These are phyloP conservation scores for Drosera capensis DNA, from an alignment of 148 eudicot genomes.

Conservation along the genomic window DNA sequence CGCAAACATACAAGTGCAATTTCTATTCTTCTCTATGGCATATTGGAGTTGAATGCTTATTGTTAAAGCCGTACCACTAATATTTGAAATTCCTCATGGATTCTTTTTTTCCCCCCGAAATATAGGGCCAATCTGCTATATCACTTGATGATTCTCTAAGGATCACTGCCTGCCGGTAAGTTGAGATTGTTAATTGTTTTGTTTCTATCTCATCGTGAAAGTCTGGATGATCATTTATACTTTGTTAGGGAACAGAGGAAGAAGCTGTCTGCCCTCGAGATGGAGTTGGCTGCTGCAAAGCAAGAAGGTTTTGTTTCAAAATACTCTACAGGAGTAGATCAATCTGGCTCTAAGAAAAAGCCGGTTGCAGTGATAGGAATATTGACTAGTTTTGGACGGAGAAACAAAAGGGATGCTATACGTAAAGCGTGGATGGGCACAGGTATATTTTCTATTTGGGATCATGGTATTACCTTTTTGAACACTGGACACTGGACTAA, in stretches of 20 bases:
- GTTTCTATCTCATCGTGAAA: background rate
- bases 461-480: background rate
- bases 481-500: no score
- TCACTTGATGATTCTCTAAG: slow-evolving; percentile 76
- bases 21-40: no score
- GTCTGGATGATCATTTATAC: slow-evolving; percentile 3
- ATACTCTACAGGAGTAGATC: slow-evolving; percentile 25
- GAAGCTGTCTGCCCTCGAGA: slow-evolving; percentile 61
- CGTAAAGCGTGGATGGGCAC: slow-evolving; percentile 90
- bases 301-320: slow-evolving; percentile 51
- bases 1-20: no score
- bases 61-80: no score
- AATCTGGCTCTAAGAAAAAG: slow-evolving; percentile 32
- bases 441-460: slow-evolving; percentile 23
- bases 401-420: slow-evolving; percentile 65
- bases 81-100: no score
- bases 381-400: slow-evolving; percentile 57
- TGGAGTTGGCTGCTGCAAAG: slow-evolving; percentile 64
- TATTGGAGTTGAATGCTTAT: no score
- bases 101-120: background rate
- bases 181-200: slow-evolving; percentile 4
- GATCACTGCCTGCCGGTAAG: slow-evolving; percentile 59
- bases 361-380: slow-evolving; percentile 67
- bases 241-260: slow-evolving; percentile 59
- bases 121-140: slow-evolving; percentile 61